Conservation (phyloP, 106 monocot species). For the Amphibolis antarctica region DNA sequence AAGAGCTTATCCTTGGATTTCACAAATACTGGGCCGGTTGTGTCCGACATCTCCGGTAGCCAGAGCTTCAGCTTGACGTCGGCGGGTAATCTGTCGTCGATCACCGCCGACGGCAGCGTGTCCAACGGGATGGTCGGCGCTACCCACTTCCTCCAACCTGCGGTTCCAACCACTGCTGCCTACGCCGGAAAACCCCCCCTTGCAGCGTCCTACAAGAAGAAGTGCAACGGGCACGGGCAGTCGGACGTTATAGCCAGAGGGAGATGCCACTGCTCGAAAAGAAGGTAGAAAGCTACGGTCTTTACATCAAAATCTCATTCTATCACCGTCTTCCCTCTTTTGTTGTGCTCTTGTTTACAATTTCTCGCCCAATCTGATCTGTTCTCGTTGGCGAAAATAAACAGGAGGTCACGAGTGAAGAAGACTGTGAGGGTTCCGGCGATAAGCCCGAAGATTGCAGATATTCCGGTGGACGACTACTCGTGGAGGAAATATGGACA, state of each 20-base stretch:
- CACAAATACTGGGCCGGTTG: slow-evolving; percentile 19
- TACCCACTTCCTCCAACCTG: slow-evolving; percentile 3
- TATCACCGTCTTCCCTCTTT: neutral
- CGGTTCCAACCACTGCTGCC: neutral
- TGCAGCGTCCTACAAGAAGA: slow-evolving; percentile 12
- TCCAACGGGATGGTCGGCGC: slow-evolving; percentile 53
- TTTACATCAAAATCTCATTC: neutral
- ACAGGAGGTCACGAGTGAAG: slow-evolving; percentile 50
- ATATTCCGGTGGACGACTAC: slow-evolving; percentile 65
- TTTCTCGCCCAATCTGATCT: too few species aligned
- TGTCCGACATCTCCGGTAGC: neutral
- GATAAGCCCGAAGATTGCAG: slow-evolving; percentile 59
- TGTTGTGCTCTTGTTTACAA: neutral
- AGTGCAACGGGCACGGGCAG: slow-evolving; percentile 13
- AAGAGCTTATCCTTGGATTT: slow-evolving; percentile 32
- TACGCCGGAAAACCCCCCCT: slow-evolving; percentile 27
- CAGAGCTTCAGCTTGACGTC: slow-evolving; percentile 34
- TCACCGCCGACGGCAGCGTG: slow-evolving; percentile 79
- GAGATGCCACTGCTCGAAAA: slow-evolving; percentile 44
- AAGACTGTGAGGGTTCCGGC: slow-evolving; percentile 64
- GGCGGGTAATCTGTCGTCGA: slow-evolving; percentile 51
- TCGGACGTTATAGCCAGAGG: slow-evolving; percentile 2
- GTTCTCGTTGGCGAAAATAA: neutral
- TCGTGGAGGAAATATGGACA: slow-evolving; percentile 90
- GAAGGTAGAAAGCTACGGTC: slow-evolving; percentile 26